Base-by-base conservation (phyloP, 306 rosid genomes). In the Phaseolus lunatus region DNA sequence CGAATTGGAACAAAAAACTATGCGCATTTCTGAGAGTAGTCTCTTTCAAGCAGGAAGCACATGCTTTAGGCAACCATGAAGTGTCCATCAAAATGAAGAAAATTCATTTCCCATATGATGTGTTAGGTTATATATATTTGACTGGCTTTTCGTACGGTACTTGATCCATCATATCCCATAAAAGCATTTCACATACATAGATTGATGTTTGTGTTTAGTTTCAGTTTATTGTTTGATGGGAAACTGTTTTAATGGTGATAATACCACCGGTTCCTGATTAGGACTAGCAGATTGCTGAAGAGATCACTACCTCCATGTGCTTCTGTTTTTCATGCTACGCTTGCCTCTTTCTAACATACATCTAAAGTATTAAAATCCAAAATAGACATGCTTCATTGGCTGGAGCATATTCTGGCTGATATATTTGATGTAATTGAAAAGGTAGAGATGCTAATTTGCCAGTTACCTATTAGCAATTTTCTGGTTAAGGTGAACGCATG, bases 1-100 rank as follows among this genome's bases (percentile, higher is more conserved):
- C 47, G 79, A 81, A 81, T 86, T 73, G 79, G 85, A 86, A 81
- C 87, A 74, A 81, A 86, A 84, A 74, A 74, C 87, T 69, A 84
- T 67, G 89, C 78, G 63, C 24, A 47, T 80, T 57, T 27, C 70
- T 62, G 12, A 37, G 84, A 78, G 49, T 35, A 4, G 86, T 84
- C 83, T 50, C 80, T 79, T 70, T 72, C 86, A 72, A n/a, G 47
- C 62, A 79, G 67, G 69, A 67, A 14, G 67, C 67, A 76, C 65
- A 72, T 76, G 83, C 83, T 81, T 81, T 81, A 53, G 69, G 70
- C 35, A 86, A 63, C 82, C 72, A 76, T 69, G 79, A 75, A 67
- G 45, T 23, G 24, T 67, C 78, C 50, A 81, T 76, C 82, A 75
- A 44, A 66, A 66, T 66, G 19, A 5, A 19, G 33, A 66, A 39